Base-by-base conservation (phyloP, 2,329 filamentous ascomycete genomes). In the Claviceps paspali region DNA sequence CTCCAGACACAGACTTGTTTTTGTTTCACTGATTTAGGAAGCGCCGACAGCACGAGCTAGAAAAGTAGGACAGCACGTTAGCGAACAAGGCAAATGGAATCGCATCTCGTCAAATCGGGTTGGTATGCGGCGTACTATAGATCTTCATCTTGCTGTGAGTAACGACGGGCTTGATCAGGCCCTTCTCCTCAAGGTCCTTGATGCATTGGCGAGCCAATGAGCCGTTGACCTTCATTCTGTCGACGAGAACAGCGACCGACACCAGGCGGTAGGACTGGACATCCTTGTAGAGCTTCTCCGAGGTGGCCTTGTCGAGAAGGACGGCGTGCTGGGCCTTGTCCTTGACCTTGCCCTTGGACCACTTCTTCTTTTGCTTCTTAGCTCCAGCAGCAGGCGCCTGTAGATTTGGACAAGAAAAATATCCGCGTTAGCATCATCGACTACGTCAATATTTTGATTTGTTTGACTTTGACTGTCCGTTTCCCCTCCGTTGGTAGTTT, bases 281-380 rank as follows among this genome's bases (percentile, higher is more conserved):
- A 78, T 98, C 91, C 77, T 98, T 98, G 77, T 94, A 82, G 67
- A 98, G 86, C 76, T 92, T 94, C 71, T 98, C 91, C 53, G 82
- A 82, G 62, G 82, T 94, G 69, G 73, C 63, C 80, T 98, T 98
- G 76, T 98, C 91, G 70, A 98, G 85, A 62, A 96, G 76, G 68
- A 98, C 91, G 67, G 83, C 84, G 79, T 98, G 91, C 68, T 96
- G 82, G 70, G 91, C 88, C 87, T 98, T 98, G 79, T 98, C 91
- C 91, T 98, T 98, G 76, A 98, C 91, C 86, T 65, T 73, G 52
- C 60, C 56, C 57, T 64, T 64, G 44, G 61, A 64, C 62, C 62
- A 65, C 62, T 66, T 64, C 61, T 65, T 65, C 62, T 65, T 66
- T 57, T 65, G 61, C 59, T 65, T 65, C 60, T 63, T 64, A 54